Base-by-base conservation (phyloP, 2,329 filamentous ascomycete species). In the Aspergillus pseudonomiae region DNA sequence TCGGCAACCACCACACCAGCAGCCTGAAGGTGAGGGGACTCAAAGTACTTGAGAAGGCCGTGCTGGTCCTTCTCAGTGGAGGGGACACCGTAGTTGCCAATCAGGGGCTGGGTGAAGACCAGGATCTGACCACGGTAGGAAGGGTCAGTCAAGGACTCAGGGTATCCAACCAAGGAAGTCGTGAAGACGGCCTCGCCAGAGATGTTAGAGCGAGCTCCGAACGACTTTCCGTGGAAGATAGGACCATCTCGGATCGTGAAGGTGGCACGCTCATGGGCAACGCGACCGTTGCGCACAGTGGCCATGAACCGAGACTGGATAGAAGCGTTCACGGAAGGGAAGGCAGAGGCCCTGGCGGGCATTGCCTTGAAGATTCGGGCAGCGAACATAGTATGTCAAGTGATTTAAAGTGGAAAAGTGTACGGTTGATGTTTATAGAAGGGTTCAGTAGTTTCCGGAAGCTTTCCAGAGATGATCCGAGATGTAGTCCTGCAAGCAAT, bases 121-220 rank as follows among this genome's bases (percentile, higher is more conserved):
- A 99, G 86, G 71, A 99, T 98, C 84, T 99, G 95, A 60, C 81
- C 88, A 70, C 88, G 87, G 78, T 90, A 90, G 62, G 88, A 89
- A 14, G 88, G 88, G 70, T 89, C 88, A 74, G 87, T 89, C 82
- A 90, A 83, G 53, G 87, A 97, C 84, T 99, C 95, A 71, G 95
- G 95, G 80, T 99, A 99, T 74, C 95, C 95, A 64, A 99, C 95
- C 61, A 98, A 89, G 28, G 94, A 97, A 65, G 95, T 98, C 67
- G 95, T 98, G 85, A 99, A 99, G 78, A 98, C 95, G 53, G 95
- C 95, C 84, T 99, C 95, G 72, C 95, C 95, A 67, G 94, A 97
- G 77, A 98, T 92, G 85, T 97, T 99, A 79, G 91, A 88, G 80
- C 96, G 95, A 76, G 95, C 95, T 74, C 95, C 95, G 74, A 98